Conservation (phyloP, 768 basidiomycete genomes). For the Boletus sensibilis region DNA sequence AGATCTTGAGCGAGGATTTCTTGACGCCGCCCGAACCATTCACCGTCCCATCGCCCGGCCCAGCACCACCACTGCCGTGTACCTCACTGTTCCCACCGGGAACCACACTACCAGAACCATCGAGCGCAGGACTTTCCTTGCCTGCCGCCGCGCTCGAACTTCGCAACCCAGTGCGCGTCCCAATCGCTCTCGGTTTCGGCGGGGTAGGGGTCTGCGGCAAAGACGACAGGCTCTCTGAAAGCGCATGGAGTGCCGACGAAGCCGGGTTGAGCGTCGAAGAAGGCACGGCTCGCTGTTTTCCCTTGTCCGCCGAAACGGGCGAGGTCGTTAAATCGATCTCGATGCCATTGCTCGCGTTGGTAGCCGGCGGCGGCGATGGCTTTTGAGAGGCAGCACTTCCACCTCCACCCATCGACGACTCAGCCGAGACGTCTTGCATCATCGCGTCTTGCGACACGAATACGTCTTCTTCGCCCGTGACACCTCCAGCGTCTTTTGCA, state of each 20-base stretch:
- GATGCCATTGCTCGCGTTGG: conserved; percentile 5
- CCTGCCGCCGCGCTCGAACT: conserved; percentile 36
- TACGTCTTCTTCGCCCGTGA: conserved; percentile 4
- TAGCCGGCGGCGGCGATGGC: neutral
- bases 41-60: conserved; percentile 18
- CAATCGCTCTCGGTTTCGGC: conserved; percentile 36
- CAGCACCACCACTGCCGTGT: conserved; percentile 21
- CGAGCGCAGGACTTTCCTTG: conserved; percentile 28
- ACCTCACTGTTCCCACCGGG: conserved; percentile 18
- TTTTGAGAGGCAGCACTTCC: conserved; percentile 15
- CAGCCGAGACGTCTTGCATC: neutral
- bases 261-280: conserved; percentile 27
- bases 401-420: conserved; percentile 10
- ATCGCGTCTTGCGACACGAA: conserved; percentile 9
- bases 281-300: conserved; percentile 18
- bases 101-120: conserved; percentile 36
- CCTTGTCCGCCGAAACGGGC: conserved; percentile 20
- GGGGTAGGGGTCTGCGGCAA: conserved; percentile 42
- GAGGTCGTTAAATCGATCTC: conserved; percentile 18
- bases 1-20: conserved; percentile 44
- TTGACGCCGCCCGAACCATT: conserved; percentile 27
- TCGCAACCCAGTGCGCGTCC: conserved; percentile 49
- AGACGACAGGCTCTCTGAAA: conserved; percentile 60
- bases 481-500: neutral
- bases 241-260: conserved; percentile 50